Conservation (phyloP, 345 rosid species). For the Gossypium raimondii region DNA sequence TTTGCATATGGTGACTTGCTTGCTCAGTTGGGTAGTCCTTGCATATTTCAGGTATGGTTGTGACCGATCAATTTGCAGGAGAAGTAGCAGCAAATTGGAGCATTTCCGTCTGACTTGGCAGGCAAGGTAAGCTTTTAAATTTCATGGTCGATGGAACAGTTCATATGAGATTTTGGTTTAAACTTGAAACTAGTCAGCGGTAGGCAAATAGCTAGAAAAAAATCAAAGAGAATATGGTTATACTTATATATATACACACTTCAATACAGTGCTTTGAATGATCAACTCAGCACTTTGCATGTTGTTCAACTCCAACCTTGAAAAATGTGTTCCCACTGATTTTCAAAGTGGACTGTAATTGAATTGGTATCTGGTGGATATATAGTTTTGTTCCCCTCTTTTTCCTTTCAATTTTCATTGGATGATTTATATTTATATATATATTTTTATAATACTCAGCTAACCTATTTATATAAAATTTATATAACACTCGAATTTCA, state of each 20-base stretch:
- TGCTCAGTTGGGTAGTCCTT: too few species aligned
- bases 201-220: background rate
- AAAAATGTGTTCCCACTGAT: background rate
- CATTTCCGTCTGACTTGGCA: background rate
- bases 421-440: too few species aligned
- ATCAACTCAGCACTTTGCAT: background rate
- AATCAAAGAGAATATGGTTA: background rate
- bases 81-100: background rate
- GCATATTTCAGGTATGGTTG: too few species aligned
- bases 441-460: too few species aligned
- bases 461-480: too few species aligned
- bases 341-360: background rate
- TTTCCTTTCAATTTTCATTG: too few species aligned
- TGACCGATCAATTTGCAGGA: background rate
- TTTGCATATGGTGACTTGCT: too few species aligned
- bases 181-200: background rate
- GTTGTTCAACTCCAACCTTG: background rate
- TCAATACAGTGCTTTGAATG: too few species aligned
- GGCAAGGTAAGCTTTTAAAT: background rate
- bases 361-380: background rate
- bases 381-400: too few species aligned
- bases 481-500: too few species aligned
- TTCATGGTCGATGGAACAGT: background rate
- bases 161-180: background rate
- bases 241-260: background rate